Conservation (phyloP, 2,329 filamentous ascomycete species). For the Diaporthe longicolla region DNA sequence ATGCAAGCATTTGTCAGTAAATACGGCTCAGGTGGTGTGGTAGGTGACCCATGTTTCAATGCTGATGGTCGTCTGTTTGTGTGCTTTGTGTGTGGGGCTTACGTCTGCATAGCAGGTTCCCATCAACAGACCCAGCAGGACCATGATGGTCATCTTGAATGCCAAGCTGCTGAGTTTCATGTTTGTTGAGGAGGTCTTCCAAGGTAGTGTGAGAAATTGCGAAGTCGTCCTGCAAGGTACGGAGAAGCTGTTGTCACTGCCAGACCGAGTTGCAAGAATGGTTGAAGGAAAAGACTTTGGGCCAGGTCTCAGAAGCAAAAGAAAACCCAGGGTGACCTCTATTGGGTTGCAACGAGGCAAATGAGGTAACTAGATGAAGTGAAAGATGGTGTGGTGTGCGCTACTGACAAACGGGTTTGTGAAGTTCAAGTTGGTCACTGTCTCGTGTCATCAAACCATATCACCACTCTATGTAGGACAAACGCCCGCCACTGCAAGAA, state of each 20-base stretch:
- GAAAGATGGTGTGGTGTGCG: background rate
- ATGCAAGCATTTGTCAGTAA: background rate
- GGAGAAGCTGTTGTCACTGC: background rate
- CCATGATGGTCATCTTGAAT: background rate
- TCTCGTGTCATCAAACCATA: background rate
- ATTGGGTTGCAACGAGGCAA: background rate
- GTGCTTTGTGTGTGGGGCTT: background rate
- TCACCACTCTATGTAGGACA: background rate
- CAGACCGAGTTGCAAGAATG: background rate
- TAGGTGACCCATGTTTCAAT: no score
- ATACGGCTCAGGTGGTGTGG: background rate
- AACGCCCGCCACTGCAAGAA: background rate
- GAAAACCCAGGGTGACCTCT: background rate
- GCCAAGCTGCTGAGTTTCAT: background rate
- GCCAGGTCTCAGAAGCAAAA: background rate
- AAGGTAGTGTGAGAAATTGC: no score
- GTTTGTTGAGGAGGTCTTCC: background rate
- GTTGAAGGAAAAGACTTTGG: background rate
- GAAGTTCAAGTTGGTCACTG: background rate
- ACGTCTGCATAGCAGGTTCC: background rate
- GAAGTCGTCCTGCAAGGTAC: background rate
- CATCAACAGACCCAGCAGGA: background rate
- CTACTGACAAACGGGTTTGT: background rate
- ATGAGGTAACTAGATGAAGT: background rate
- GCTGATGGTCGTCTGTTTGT: background rate